Evolutionary conservation across 768 basidiomycete species (phyloP), one percentile per base, ranked within the genome.

Genomic region (Suillus decipiens): DNA sequence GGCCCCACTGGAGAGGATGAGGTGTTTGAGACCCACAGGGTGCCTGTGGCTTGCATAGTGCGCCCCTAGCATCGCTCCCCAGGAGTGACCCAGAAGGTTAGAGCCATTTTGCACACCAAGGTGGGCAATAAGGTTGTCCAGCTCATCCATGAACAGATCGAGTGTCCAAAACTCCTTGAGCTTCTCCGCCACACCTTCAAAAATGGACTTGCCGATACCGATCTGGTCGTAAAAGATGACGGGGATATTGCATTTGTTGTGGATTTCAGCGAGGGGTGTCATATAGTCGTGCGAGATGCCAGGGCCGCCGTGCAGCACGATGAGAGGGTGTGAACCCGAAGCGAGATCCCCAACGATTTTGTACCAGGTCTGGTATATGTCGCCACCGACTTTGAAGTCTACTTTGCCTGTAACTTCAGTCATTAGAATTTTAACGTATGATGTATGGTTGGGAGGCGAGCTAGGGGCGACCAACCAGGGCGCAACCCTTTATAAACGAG

Each of bases 271-370:
- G 43, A 75, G 60, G 8, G 77, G 70, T 24, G 72, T 62, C 59
- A 84, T 70, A 67, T 82, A 81, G 54, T 76, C 70, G 61, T 80
- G 79, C 19, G 75, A 67, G 5, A 74, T 63, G 3, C 86, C 84
- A 9, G 84, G 85, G 6, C 85, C 86, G 17, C 84, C 85, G 63
- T 87, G 86, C 6, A 86, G 73, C 3, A 76, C 70, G 61, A 87
- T 73, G 54, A 86, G 77, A 22, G 86, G 84, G 15, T 75, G 73
- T 19, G 67, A 59, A n/a, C 69, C 67, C 8, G 71, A 67, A 53
- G 70, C 67, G 66, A 83, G 75, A 66, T 83, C 76, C 41, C 83
- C 83, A 59, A 79, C 64, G 64, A 84, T 63, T 70, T 80, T 81
- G 77, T 83, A 85, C 80, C 82, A 84, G 14, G 84, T 84, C 67